A percentile compares a stretch with the other conserved stretches of the same genome.
These are phyloP conservation scores for Penicillium sp. DNA, from an alignment of 2,329 filamentous ascomycete genomes.

Conservation along the genomic window DNA sequence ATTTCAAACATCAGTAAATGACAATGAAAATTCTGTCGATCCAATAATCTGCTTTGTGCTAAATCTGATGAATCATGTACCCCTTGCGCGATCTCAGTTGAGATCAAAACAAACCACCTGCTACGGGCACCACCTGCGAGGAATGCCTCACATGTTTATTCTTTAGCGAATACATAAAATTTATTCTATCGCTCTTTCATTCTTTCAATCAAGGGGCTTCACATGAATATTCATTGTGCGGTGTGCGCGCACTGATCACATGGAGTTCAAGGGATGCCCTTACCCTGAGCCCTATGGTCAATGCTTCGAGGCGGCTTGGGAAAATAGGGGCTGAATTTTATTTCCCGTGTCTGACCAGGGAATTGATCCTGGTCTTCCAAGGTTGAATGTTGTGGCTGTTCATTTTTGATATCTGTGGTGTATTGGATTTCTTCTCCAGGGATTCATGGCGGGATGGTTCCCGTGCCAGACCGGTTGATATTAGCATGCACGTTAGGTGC, in stretches of 20 bases:
- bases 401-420: background rate
- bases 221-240: conserved; percentile 5
- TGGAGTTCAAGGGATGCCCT: conserved; percentile 21
- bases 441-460: background rate
- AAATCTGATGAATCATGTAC: conserved; percentile 16
- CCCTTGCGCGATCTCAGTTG: conserved; percentile 18
- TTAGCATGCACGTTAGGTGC: background rate
- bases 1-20: background rate
- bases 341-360: background rate
- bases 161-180: background rate
- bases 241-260: conserved; percentile 24
- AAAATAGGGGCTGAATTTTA: background rate
- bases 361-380: background rate
- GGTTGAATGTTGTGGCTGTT: background rate
- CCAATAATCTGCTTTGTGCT: background rate
- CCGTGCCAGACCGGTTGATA: background rate
- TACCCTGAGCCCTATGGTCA: conserved; percentile 25
- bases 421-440: background rate
- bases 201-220: background rate
- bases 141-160: conserved; percentile 3
- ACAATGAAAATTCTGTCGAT: background rate
- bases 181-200: background rate
- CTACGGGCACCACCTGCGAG: background rate
- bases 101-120: conserved; percentile 15
- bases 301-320: background rate